phyloP scores from a whole-genome alignment of 208 protist genomes.

The Trypanosoma theileri region DNA sequence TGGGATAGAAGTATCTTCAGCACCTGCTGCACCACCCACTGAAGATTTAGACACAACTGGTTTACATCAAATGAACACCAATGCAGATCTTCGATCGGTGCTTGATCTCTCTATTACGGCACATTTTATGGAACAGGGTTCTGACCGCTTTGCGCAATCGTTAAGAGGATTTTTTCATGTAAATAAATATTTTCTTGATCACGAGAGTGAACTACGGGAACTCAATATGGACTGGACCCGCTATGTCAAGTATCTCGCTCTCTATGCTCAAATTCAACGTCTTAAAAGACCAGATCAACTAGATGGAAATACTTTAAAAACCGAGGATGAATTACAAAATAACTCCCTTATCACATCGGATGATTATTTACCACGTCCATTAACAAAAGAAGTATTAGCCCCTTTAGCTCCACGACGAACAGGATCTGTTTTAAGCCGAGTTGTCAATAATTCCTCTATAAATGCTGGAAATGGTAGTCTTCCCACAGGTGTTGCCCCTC shows the following conservation, averaged over 20 bases:
- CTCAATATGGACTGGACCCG: slow-evolving; percentile 60
- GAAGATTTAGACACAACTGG: slow-evolving; percentile 10
- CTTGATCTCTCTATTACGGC: slow-evolving; percentile 79
- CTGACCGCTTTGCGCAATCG: slow-evolving; percentile 36
- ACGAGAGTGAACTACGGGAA: slow-evolving; percentile 35
- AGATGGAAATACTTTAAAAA: background rate
- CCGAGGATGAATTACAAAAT: background rate
- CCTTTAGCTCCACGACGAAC: slow-evolving; percentile 2
- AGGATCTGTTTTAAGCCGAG: background rate
- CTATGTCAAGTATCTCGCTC: slow-evolving; percentile 84
- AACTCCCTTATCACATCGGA: slow-evolving; percentile 14
- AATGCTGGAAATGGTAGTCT: background rate
- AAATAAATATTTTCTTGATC: slow-evolving; percentile 46
- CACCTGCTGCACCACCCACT: slow-evolving; percentile 10
- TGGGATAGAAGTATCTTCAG: background rate
- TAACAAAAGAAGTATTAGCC: background rate
- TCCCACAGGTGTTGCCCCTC: too few species aligned
- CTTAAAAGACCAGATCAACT: slow-evolving; percentile 9
- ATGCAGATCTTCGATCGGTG: slow-evolving; percentile 57
- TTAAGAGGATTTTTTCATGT: slow-evolving; percentile 55
- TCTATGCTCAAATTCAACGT: slow-evolving; percentile 62
- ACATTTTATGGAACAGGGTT: slow-evolving; percentile 70
- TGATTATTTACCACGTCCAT: slow-evolving; percentile 25
- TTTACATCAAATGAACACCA: slow-evolving; percentile 47
- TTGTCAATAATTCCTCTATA: background rate